These are phyloP conservation scores for Naganishia vishniacii DNA, from an alignment of 768 basidiomycete genomes.

Conservation along the genomic window DNA sequence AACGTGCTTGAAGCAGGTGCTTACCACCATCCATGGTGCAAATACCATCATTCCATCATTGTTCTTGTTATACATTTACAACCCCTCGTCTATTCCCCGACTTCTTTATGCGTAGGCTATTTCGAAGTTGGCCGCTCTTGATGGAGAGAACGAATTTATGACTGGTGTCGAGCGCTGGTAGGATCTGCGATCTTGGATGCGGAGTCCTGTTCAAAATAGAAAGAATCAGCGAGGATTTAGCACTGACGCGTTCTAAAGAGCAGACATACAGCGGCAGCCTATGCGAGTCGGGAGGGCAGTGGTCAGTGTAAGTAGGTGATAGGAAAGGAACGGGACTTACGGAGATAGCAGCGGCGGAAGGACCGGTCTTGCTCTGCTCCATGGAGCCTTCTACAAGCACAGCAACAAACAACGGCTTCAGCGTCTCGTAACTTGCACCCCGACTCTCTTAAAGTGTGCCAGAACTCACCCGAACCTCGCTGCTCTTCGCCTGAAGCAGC, in stretches of 20 bases:
- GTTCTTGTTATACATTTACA: too few species aligned
- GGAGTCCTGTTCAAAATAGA: conserved; percentile 1
- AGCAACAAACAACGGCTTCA: not conserved
- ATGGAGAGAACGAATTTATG: too few species aligned
- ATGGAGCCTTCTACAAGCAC: not conserved
- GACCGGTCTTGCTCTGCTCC: conserved; percentile 2
- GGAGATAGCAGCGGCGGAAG: conserved; percentile 21
- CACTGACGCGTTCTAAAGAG: too few species aligned
- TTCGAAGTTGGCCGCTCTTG: too few species aligned
- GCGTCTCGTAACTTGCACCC: not conserved
- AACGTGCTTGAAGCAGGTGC: too few species aligned
- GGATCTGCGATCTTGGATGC: conserved; percentile 19
- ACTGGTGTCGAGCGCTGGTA: conserved; percentile 7
- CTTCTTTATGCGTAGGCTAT: too few species aligned
- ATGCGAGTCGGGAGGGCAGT: too few species aligned
- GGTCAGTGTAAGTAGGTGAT: not conserved
- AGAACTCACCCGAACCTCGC: conserved; percentile 16
- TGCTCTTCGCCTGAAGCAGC: conserved; percentile 22
- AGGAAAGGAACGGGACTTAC: conserved; percentile 1
- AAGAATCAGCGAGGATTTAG: not conserved
- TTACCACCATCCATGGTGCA: too few species aligned
- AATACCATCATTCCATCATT: too few species aligned
- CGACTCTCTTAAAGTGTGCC: too few species aligned
- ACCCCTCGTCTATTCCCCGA: too few species aligned
- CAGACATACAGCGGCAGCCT: conserved; percentile 14